These are phyloP conservation scores for Chenopodium formosanum DNA, from an alignment of 148 eudicot species.

Conservation along the genomic window DNA sequence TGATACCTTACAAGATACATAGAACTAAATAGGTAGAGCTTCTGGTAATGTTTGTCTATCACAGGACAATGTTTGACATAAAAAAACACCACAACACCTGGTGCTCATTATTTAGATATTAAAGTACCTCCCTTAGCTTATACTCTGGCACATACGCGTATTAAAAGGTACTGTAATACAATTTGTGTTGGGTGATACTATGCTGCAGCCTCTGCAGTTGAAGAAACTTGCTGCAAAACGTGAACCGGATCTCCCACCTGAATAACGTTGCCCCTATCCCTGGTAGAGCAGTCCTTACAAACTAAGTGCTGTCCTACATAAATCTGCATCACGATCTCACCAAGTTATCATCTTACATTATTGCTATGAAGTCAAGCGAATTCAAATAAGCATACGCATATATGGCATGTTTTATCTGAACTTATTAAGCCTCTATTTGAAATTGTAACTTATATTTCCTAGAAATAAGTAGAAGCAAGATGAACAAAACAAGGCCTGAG, in stretches of 20 bases:
- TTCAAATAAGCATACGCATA: background rate
- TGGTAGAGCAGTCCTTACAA: conserved; percentile 50
- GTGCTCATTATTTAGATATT: conserved; percentile 3
- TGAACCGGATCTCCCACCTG: conserved; percentile 71
- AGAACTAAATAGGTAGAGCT: background rate
- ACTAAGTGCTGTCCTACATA: conserved; percentile 84
- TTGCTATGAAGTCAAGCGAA: background rate
- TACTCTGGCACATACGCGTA: background rate
- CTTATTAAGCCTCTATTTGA: too few species aligned
- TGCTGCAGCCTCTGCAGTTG: conserved; percentile 66
- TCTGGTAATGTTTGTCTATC: background rate
- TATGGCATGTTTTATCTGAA: too few species aligned
- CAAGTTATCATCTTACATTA: background rate
- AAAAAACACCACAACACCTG: background rate
- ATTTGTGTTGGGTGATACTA: conserved; percentile 19
- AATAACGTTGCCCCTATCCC: conserved; percentile 44
- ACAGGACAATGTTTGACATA: background rate
- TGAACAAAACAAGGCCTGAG: too few species aligned
- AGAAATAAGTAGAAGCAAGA: too few species aligned
- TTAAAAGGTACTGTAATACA: background rate
- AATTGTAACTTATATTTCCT: too few species aligned
- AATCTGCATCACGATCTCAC: conserved; percentile 44
- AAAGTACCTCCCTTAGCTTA: background rate
- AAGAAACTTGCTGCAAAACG: conserved; percentile 49
- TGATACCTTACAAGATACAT: background rate